Evolutionary conservation across 2,329 filamentous ascomycete species (phyloP), one percentile per base, ranked within the genome.

Genomic region (Colletotrichum lini): DNA sequence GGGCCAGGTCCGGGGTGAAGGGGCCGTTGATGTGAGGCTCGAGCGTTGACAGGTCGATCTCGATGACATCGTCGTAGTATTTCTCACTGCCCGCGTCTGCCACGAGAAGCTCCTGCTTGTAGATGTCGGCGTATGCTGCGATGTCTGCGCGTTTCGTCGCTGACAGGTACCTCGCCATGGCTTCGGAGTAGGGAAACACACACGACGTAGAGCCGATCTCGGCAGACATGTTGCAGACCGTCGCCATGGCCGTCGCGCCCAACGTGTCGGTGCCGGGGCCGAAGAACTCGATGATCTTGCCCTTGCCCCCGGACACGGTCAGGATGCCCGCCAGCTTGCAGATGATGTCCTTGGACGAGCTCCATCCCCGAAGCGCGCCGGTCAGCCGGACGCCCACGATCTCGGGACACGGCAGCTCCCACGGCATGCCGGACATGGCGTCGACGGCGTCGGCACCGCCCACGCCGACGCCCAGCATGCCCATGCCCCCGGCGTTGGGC

Each of bases 391-490:
- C 79, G 7, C 80, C 80, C 16, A 80, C 66, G 3, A 80, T 74
- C 57, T 81, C 77, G 2, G 78, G 79, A 59, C 75, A 78, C 16
- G 75, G 74, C 4, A 82, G 70, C 44, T 82, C 81, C 79, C 79
- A 81, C 3, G 79, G 78, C 75, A 82, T 13, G 71, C 72, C 59
- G 76, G 72, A 73, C 74, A 78, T 75, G 83, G 76, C 16, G 79
- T 86, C 87, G 80, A 88, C 74, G 82, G 83, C 74, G 85, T 86
- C 35, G 80, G 79, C 30, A 81, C 86, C 12, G 80, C 86, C 75
- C 84, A 88, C 80, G 0, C 81, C 80, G 8, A 82, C 77, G 2
- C 78, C 80, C 8, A 80, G 53, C 77, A 81, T 81, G 2, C 77
- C 78, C 76, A 81, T 77, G 0, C 80, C 80, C 1, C 78, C 80